Evolutionary conservation across 2,329 filamentous ascomycete genomes (phyloP).

Genomic region (Teratosphaeriaceae sp.): DNA sequence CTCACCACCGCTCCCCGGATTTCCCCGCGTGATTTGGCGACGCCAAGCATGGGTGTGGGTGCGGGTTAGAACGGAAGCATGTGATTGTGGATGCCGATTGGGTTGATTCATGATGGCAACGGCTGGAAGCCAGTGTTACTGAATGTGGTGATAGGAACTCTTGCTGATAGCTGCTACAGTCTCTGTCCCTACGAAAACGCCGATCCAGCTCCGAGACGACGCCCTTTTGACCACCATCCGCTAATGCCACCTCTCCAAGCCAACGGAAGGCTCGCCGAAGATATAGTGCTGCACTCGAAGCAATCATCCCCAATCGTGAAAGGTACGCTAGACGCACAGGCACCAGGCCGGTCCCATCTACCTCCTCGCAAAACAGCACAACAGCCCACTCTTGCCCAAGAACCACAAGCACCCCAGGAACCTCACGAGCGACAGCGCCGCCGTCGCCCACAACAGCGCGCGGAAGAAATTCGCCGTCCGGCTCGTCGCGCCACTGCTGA

Average conservation of each 20-base stretch:
- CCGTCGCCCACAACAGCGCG: constrained; percentile 83
- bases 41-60: too few species aligned
- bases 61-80: background rate
- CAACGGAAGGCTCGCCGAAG: too few species aligned
- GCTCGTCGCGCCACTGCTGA: constrained; percentile 56
- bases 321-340: background rate
- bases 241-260: too few species aligned
- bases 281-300: too few species aligned
- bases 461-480: constrained; percentile 91
- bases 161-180: too few species aligned
- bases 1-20: background rate
- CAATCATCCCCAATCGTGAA: background rate
- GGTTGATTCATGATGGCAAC: too few species aligned
- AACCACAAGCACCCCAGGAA: constrained; percentile 94
- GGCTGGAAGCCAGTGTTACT: too few species aligned
- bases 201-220: too few species aligned
- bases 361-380: constrained; percentile 85
- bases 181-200: too few species aligned
- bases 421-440: constrained; percentile 72
- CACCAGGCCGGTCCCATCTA: constrained; percentile 21
- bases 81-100: background rate
- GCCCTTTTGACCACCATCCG: too few species aligned
- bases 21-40: background rate
- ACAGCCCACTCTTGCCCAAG: constrained; percentile 86
- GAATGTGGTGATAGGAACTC: too few species aligned